phyloP scores from a whole-genome alignment of 345 rosid species.

The Eucalyptus sp. region DNA sequence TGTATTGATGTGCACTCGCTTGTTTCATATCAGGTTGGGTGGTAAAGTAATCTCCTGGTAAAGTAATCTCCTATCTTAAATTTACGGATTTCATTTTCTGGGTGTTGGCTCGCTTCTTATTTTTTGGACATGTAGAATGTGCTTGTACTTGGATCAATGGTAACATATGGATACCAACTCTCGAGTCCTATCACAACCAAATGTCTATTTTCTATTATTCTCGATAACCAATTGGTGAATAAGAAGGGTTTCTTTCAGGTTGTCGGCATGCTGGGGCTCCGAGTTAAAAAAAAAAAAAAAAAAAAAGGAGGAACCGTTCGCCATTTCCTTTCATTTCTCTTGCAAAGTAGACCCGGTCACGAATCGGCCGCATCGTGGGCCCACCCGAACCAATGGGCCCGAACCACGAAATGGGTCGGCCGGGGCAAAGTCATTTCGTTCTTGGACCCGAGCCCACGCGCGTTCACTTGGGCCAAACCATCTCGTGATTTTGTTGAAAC shows the following conservation, averaged over 20 bases:
- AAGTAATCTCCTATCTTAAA: neutral
- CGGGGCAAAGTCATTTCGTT: neutral
- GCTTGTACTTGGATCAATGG: neutral
- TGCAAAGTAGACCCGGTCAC: neutral
- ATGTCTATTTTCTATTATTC: neutral
- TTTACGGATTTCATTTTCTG: too few species aligned
- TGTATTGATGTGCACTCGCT: neutral
- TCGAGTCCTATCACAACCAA: neutral
- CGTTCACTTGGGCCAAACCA: neutral
- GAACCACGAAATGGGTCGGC: neutral
- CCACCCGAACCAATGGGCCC: neutral
- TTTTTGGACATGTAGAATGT: too few species aligned
- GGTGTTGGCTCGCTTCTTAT: neutral
- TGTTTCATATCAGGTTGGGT: rapidly evolving
- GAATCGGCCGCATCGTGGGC: neutral
- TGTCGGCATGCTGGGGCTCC: too few species aligned
- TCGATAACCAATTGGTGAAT: too few species aligned
- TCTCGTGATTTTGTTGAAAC: neutral
- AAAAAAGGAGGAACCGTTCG: neutral
- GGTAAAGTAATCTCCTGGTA: neutral
- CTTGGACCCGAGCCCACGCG: neutral
- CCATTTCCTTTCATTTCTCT: neutral
- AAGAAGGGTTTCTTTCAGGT: too few species aligned
- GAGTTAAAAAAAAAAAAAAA: too few species aligned
- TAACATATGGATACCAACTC: neutral